Base-by-base conservation (phyloP, 1,284 basidiomycete species). In the Leccinum subspadiceum region DNA sequence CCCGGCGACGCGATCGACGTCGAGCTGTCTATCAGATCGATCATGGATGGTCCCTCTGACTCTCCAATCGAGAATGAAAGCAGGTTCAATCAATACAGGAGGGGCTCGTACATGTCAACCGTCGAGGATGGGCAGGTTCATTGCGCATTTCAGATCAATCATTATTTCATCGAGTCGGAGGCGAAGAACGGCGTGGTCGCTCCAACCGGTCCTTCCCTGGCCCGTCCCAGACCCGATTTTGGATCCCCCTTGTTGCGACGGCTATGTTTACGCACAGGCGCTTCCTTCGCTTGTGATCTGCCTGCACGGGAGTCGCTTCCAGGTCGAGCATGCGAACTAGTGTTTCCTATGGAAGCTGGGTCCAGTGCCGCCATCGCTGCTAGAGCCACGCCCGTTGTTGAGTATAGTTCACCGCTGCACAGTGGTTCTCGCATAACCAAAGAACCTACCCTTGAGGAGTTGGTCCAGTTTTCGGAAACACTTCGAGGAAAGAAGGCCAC, bases 1-100 rank as follows among this genome's bases (percentile, higher is more conserved):
- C 77, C 74, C 50, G 92, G 92, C 4, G 94, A 96, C 68, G 88
- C 90, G n/a, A 83, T 98, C 55, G 94, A 96, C 69, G 76, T 97
- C 53, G 93, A 94, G 4, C 82, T 97, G n/a, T 85, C 86, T 64
- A 79, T 94, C 56, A 64, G 20, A 59, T 64, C 74, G 2, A 41
- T 60, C 49, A 57, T 58, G 60, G 73, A 73, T 54, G 67, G 58
- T 57, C 53, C 54, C 5, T 59, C 64, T 13, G 68, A 70, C 35
- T 70, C 71, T 13, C 71, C 70, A 15, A 53, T 59, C 8, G 68
- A 69, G 31, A 52, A 49, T 39, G 70, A 70, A 63, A 66, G 15
- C 50, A 61, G 54, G 56, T 56, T 24, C 26, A 44, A 33, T 55
- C 66, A 63, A 57, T 54, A 59, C 17, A 66, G 65, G 50, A 66